A percentile compares a stretch with the other conserved stretches of the same genome.
These are phyloP conservation scores for Aspergillus alliaceus DNA, from an alignment of 2,329 filamentous ascomycete species.

Conservation along the genomic window DNA sequence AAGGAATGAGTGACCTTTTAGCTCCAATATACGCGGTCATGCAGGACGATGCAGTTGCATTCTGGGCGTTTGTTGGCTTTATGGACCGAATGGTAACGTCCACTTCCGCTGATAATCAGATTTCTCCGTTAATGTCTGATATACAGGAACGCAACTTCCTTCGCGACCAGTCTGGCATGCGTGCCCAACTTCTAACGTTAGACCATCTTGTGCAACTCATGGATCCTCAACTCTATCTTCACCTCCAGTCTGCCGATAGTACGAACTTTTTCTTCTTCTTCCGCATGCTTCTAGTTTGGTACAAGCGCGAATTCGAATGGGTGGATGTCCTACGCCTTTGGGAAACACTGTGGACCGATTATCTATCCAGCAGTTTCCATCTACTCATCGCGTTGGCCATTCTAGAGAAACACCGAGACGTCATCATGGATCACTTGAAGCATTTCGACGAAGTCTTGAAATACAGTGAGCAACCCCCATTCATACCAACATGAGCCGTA, in stretches of 20 bases:
- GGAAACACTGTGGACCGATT: slow-evolving; percentile 95
- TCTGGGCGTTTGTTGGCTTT: slow-evolving; percentile 94
- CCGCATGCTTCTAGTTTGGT: slow-evolving; percentile 98
- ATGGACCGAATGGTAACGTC: slow-evolving; percentile 82
- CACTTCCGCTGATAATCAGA: background rate
- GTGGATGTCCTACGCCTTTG: slow-evolving; percentile 81
- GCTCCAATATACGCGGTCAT: slow-evolving; percentile 95
- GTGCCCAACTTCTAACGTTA: slow-evolving; percentile 81
- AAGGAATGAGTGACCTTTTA: slow-evolving; percentile 96
- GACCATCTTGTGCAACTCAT: slow-evolving; percentile 96
- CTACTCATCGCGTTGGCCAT: slow-evolving; percentile 93
- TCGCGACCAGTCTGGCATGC: slow-evolving; percentile 94
- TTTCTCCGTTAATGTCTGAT: slow-evolving; percentile 5
- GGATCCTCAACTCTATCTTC: slow-evolving; percentile 90
- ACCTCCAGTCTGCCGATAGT: slow-evolving; percentile 84
- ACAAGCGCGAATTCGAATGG: slow-evolving; percentile 96
- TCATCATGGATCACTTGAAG: slow-evolving; percentile 91
- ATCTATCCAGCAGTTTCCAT: slow-evolving; percentile 83
- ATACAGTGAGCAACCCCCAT: slow-evolving; percentile 66
- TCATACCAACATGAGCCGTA: background rate
- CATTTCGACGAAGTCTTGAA: slow-evolving; percentile 98
- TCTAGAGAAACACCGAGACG: slow-evolving; percentile 89
- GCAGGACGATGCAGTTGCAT: slow-evolving; percentile 94
- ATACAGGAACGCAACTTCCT: slow-evolving; percentile 83
- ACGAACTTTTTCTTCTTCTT: slow-evolving; percentile 99